These are phyloP conservation scores for Powellomyces hirtus DNA, from an alignment of 192 early-diverging fungal genomes.

Conservation along the genomic window DNA sequence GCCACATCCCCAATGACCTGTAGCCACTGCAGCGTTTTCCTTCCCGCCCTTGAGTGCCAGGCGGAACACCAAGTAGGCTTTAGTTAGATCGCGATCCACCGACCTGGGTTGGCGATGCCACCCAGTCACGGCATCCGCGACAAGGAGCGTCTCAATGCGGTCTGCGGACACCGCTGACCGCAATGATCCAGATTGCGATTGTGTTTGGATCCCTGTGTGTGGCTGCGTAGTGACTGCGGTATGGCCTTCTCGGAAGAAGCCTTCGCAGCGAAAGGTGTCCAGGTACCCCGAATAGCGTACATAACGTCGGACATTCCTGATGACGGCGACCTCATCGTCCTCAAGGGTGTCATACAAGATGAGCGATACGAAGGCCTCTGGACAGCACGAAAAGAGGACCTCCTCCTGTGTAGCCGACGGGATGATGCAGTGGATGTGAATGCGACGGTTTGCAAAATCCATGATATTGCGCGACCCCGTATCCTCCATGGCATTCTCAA, in stretches of 20 bases:
- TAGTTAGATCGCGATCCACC: slow-evolving; percentile 26
- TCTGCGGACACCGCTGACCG: no score
- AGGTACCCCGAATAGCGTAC: slow-evolving; percentile 24
- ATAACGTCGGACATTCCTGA: slow-evolving; percentile 21
- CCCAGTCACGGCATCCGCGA: no score
- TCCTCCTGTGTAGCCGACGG: slow-evolving; percentile 33
- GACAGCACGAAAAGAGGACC: slow-evolving; percentile 23
- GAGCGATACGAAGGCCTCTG: slow-evolving; percentile 25
- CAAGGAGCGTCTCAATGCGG: no score
- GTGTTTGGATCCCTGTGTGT: no score
- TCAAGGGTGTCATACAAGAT: slow-evolving; percentile 12
- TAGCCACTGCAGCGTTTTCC: background rate
- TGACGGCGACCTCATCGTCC: slow-evolving; percentile 24
- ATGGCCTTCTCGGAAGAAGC: no score
- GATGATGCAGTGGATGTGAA: slow-evolving; percentile 36
- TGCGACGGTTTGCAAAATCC: slow-evolving; percentile 37
- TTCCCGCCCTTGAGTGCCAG: background rate
- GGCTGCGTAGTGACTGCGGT: no score
- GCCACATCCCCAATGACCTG: slow-evolving; percentile 37
- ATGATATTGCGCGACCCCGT: slow-evolving; percentile 11
- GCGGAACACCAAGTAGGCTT: slow-evolving; percentile 20
- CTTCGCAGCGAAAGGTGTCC: slow-evolving; percentile 22
- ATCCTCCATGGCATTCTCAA: no score
- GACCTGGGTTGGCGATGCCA: no score
- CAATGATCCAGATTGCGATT: no score